Evolutionary conservation across 2,329 filamentous ascomycete genomes (phyloP).

Genomic region (Xylaria sp.): DNA sequence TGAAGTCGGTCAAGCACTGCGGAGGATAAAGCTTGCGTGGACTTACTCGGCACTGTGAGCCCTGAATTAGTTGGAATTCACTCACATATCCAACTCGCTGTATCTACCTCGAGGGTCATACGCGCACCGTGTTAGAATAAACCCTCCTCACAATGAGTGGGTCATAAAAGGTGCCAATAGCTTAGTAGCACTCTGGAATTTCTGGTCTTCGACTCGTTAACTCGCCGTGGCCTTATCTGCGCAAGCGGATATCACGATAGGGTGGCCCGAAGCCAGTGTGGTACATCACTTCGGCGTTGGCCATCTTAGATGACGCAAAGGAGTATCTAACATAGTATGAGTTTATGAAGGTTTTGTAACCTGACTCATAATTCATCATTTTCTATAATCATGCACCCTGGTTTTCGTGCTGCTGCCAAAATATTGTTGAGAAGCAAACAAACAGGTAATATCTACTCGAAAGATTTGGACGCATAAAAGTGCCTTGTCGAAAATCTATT

Average conservation of each 20-base stretch:
- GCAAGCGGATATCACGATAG: too few relatives aligned
- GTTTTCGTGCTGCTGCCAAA: too few relatives aligned
- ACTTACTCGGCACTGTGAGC: neutral
- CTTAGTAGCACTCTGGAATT: neutral
- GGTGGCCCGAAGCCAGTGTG: too few relatives aligned
- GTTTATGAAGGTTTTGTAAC: too few relatives aligned
- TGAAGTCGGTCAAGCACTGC: too few relatives aligned
- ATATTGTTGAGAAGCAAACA: neutral
- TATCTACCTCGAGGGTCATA: neutral
- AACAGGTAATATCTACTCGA: neutral
- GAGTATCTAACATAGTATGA: too few relatives aligned
- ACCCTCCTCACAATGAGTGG: neutral
- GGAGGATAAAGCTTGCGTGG: too few relatives aligned
- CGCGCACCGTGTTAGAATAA: too few relatives aligned
- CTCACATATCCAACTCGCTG: neutral
- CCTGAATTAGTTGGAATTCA: neutral
- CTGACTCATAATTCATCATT: too few relatives aligned
- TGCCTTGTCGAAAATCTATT: neutral
- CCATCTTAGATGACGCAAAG: too few relatives aligned
- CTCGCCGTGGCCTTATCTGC: neutral
- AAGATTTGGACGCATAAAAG: neutral
- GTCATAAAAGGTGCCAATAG: neutral
- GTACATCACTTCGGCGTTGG: too few relatives aligned
- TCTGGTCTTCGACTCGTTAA: neutral
- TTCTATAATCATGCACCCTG: too few relatives aligned